These are phyloP conservation scores for Cucumis sativus DNA, from an alignment of 306 rosid genomes.

Conservation along the genomic window DNA sequence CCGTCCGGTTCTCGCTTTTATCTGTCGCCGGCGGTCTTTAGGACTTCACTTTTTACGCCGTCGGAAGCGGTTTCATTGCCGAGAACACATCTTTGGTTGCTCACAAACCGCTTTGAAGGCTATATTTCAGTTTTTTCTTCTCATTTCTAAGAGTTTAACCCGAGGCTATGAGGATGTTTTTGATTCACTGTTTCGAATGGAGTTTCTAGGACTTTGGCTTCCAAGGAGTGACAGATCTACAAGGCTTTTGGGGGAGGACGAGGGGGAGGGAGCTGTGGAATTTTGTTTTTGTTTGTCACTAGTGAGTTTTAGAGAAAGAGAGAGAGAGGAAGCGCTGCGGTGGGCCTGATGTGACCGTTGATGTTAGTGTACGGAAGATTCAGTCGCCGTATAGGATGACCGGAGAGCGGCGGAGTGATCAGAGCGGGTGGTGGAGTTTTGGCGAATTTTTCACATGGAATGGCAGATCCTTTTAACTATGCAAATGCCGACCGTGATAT, in stretches of 20 bases:
- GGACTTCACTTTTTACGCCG: constrained; percentile 1
- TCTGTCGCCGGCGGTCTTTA: constrained; percentile 19
- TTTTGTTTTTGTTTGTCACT: constrained; percentile 9
- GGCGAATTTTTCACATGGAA: constrained; percentile 74
- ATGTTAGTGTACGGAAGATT: constrained; percentile 57
- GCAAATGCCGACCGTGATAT: constrained; percentile 91
- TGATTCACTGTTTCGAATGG: constrained; percentile 31
- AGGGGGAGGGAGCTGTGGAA: constrained; percentile 10
- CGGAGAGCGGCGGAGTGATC: constrained; percentile 75
- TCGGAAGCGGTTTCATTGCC: not conserved
- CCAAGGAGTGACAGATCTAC: constrained; percentile 33
- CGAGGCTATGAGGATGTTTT: constrained; percentile 8
- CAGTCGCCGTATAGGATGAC: constrained; percentile 61
- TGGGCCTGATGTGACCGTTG: constrained; percentile 39
- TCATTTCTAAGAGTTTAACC: constrained; percentile 21
- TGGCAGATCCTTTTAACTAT: constrained; percentile 97
- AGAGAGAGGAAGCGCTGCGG: constrained; percentile 13
- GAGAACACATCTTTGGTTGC: not conserved
- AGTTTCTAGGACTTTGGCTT: constrained; percentile 23
- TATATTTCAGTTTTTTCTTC: constrained; percentile 2
- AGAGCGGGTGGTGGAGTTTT: constrained; percentile 84
- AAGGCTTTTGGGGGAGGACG: constrained; percentile 18
- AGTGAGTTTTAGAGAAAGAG: constrained; percentile 6
- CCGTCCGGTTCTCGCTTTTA: constrained; percentile 17
- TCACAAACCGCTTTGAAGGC: not conserved